Evolutionary conservation across 805 yeast genomes (phyloP).

Genomic region (Maudiozyma saulgeensis): DNA sequence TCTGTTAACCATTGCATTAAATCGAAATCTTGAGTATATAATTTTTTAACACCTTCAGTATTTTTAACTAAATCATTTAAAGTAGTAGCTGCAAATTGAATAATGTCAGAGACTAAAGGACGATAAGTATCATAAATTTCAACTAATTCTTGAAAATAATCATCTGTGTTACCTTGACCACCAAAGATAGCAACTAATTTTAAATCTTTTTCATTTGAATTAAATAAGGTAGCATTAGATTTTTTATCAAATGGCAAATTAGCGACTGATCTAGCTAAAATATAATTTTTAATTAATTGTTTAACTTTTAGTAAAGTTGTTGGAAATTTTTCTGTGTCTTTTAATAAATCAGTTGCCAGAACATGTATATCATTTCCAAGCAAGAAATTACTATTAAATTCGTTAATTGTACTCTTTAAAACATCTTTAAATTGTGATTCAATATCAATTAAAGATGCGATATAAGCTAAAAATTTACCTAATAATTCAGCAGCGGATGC

Average conservation of each 20-base stretch:
- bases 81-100: slow-evolving; percentile 57
- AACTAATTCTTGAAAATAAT: slow-evolving; percentile 92
- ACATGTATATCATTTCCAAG: slow-evolving; percentile 78
- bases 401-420: slow-evolving; percentile 58
- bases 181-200: slow-evolving; percentile 82
- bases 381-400: slow-evolving; percentile 76
- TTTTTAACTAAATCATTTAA: slow-evolving; percentile 59
- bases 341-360: slow-evolving; percentile 62
- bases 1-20: slow-evolving; percentile 77
- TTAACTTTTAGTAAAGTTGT: slow-evolving; percentile 67
- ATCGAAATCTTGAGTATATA: slow-evolving; percentile 90
- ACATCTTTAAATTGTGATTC: slow-evolving; percentile 55
- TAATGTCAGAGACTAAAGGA: slow-evolving; percentile 62
- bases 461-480: slow-evolving; percentile 73
- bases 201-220: slow-evolving; percentile 49
- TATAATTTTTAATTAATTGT: slow-evolving; percentile 69
- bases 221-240: slow-evolving; percentile 52
- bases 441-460: slow-evolving; percentile 37
- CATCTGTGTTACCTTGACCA: slow-evolving; percentile 98
- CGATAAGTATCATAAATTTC: slow-evolving; percentile 71
- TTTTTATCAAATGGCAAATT: slow-evolving; percentile 38
- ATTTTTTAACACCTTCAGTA: slow-evolving; percentile 70
- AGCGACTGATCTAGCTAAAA: slow-evolving; percentile 44
- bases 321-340: slow-evolving; percentile 40
- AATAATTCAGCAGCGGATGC: slow-evolving; percentile 76